Evolutionary conservation across 2,329 filamentous ascomycete genomes (phyloP).

Genomic region (Dactylellina cionopaga): DNA sequence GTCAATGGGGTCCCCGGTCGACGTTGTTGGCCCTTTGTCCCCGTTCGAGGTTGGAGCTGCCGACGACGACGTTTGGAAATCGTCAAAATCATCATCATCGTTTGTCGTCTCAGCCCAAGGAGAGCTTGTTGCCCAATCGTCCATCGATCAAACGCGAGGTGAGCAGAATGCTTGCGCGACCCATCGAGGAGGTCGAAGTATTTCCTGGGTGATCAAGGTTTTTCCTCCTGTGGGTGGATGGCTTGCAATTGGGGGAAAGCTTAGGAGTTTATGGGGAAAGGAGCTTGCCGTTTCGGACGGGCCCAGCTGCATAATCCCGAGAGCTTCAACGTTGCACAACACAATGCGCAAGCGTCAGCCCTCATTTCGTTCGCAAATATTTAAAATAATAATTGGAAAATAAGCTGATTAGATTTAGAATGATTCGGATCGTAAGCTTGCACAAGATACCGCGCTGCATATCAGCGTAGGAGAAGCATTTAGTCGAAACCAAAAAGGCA

Average conservation of each 20-base stretch:
- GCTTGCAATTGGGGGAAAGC: slow-evolving; percentile 6
- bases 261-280: slow-evolving; percentile 29
- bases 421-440: too few relatives aligned
- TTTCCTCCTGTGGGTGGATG: not conserved
- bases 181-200: slow-evolving; percentile 51
- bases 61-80: slow-evolving; percentile 43
- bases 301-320: slow-evolving; percentile 28
- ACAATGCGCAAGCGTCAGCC: not conserved
- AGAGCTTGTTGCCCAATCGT: slow-evolving; percentile 54
- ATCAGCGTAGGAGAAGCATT: not conserved
- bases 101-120: slow-evolving; percentile 51
- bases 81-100: slow-evolving; percentile 43
- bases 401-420: too few relatives aligned
- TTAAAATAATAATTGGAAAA: not conserved
- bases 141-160: slow-evolving; percentile 53
- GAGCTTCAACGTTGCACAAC: slow-evolving; percentile 24
- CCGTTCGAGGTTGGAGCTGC: slow-evolving; percentile 24
- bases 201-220: slow-evolving; percentile 6
- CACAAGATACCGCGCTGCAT: not conserved
- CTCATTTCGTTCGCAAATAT: not conserved
- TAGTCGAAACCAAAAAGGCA: not conserved
- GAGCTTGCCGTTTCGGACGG: slow-evolving; percentile 31
- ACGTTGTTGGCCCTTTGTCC: slow-evolving; percentile 27
- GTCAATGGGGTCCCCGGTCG: not conserved
- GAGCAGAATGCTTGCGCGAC: slow-evolving; percentile 43